These are phyloP conservation scores for Yarrowia osloensis DNA, from an alignment of 805 yeast genomes.

Conservation along the genomic window DNA sequence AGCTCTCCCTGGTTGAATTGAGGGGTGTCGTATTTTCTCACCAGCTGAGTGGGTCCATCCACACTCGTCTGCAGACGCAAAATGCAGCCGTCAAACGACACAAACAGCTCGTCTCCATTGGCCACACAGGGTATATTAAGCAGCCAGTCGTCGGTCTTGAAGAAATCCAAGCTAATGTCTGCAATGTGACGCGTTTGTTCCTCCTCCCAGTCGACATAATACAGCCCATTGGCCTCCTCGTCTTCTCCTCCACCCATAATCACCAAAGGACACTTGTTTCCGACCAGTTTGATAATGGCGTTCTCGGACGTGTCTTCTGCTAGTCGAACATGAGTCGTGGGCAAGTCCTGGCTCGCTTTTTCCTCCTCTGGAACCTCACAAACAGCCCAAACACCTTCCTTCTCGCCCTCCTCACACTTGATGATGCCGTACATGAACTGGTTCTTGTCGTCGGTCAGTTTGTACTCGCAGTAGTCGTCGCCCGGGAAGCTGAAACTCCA, in stretches of 20 bases:
- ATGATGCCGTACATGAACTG: neutral
- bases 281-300: conserved; percentile 2
- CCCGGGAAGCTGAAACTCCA: neutral
- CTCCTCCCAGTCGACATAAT: neutral
- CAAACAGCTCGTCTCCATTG: neutral
- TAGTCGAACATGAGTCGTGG: neutral
- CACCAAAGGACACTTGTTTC: neutral
- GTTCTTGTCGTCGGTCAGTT: conserved; percentile 1
- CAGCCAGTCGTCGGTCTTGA: neutral
- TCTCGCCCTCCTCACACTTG: neutral
- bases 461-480: conserved; percentile 8
- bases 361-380: neutral
- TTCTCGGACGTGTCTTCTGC: neutral
- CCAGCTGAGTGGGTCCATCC: neutral
- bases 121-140: neutral
- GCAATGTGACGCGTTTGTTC: neutral
- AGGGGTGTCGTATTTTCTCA: neutral
- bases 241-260: neutral
- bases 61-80: neutral
- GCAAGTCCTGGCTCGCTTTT: neutral
- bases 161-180: neutral
- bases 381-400: neutral
- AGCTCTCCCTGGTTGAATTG: conserved; percentile 16
- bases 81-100: neutral
- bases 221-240: neutral